Base-by-base conservation (phyloP, 148 eudicot genomes). In the Mesembryanthemum crystallinum region DNA sequence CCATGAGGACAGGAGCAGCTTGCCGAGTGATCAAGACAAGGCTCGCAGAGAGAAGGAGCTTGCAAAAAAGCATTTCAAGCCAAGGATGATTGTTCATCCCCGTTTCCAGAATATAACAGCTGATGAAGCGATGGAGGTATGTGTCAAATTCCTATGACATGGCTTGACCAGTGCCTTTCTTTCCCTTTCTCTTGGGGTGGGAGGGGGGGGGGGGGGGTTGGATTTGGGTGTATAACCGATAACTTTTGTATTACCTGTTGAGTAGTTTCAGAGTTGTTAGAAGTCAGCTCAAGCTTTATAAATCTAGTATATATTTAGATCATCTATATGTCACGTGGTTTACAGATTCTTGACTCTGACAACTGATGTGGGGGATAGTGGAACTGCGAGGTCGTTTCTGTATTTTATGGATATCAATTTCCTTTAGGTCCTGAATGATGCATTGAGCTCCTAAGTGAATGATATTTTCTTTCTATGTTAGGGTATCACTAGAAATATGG, bases 51-150 rank as follows among this genome's bases (percentile, higher is more conserved):
- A 85, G 5, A 95, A 86, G 83, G 97, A 92, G 88, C 88, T 91
- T 79, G 97, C 97, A 0, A 87, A 85, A 87, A 96, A 89, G 88
- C 89, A 87, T 86, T 89, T 92, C 77, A 96, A 92, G 82, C 85
- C 89, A 18, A 88, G 99, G 81, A 91, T 89, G 94, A 96, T 96
- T 72, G 90, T 89, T 71, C 99, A 96, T 83, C 98, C 98, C 71
- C 90, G 95, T 45, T 96, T 96, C 71, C 90, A 89, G 62, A 96
- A 96, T 76, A 91, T 91, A 67, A 88, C 98, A 76, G 93, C 96
- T 51, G 98, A 92, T 84, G 92, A 91, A 84, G 98, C 98, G 49
- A 82, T 92, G 84, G 87, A 92, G 99, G 99, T 90, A 76, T 73
- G 83, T 77, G 11, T 59, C 43, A 35, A 4, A 13, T 72, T 72